Base-by-base conservation (phyloP, 148 eudicot species). In the Nepenthes gracilis region DNA sequence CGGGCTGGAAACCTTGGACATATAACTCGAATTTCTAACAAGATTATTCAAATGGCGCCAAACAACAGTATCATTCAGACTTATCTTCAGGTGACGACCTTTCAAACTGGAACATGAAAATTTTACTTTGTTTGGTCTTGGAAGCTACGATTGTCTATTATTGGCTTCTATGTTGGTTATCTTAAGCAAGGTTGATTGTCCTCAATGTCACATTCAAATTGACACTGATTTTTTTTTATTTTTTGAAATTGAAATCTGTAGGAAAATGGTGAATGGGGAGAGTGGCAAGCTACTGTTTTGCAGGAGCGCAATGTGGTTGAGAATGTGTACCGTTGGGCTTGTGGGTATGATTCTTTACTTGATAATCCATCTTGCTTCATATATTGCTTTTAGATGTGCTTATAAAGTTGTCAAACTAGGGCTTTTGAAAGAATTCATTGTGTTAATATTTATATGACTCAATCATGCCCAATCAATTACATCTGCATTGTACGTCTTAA, bases 251-350 rank as follows among this genome's bases (percentile, higher is more conserved):
- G 6, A 49, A 11, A 49, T 49, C 10, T 73, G 53, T 63, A 91
- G 97, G 90, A 74, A 70, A 81, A 70, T 68, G 74, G 62, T 14
- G 84, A 87, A 64, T 91, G 96, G 96, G 80, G 59, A 23, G 87
- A 83, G 45, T 91, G 97, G 97, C 92, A 75, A 64, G 63, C 76
- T 61, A 78, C 87, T 33, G 80, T 74, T 70, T 67, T 91, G 57
- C 93, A 83, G 69, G 96, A 87, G 64, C 82, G 92, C 62, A 87
- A 85, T 71, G 61, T 69, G 64, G 63, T 87, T 12, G 92, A 85
- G 75, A 91, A 87, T 67, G 93, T 91, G 48, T 80, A 87, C 54
- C 84, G 90, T 11, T 91, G 97, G 97, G 89, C 85, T 66, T 91
- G 97, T 61, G 97, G 97, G 97, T 91, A 85, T 63, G 85, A 60